Evolutionary conservation across 106 monocot species (phyloP), one percentile per base, ranked within the genome.

Genomic region (Phalaenopsis equestris): DNA sequence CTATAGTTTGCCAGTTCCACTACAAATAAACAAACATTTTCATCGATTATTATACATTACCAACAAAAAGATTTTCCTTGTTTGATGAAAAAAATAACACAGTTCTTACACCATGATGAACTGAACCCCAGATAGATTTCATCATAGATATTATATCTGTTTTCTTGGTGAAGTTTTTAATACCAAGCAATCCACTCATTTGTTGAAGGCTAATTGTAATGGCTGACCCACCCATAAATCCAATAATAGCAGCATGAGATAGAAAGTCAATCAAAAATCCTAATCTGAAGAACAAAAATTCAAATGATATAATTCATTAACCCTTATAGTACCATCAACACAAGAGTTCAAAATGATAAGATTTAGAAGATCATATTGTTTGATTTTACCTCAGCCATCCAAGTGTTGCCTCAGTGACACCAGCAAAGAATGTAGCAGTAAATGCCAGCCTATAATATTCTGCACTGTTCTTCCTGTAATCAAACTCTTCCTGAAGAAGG

Each of bases 401-500:
- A 19, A 96, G 91, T 42, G 82, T 88, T 23, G 86, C 90, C 83
- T 96, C 88, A 81, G 91, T 91, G 73, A 97, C 45, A 10, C 96
- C 96, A 19, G 96, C 94, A 75, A 94, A 97, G 79, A 97, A 97
- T 6, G 96, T 97, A 41, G 96, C 96, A 12, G 96, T 97, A 77
- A 89, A 92, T 72, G 90, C 92, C 14, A 97, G 89, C 1, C 89
- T 82, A 3, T 10, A 15, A 81, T 97, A 97, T 30, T 82, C 89
- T 4, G 67, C 85, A 41, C 83, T 90, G 19, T 88, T 18, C 30
- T 67, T 85, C 8, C 42, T 72, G 1, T 91, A 88, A 82, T 93
- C 90, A 58, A 94, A 9, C 77, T 94, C 96, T 14, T 90, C 72
- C 49, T 79, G 80, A 55, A 94, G 86, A 79, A 92, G 96, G 36